A percentile compares a stretch with the other conserved stretches of the same genome.
Evolutionary conservation across 2,329 filamentous ascomycete genomes (phyloP).

Genomic region (Cylindrodendrum hubeiense): DNA sequence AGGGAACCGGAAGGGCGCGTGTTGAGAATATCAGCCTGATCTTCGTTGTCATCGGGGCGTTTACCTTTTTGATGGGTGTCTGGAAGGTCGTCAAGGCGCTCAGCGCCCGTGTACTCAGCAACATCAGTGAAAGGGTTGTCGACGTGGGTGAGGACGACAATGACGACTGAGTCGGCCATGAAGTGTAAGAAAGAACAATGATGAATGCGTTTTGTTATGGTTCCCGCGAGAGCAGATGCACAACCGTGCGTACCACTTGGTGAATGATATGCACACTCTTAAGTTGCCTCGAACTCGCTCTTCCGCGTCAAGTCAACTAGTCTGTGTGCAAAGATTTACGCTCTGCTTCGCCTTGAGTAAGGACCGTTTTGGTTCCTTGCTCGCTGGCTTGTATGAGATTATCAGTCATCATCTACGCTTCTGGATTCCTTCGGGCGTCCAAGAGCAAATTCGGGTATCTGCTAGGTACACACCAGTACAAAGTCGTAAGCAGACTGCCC

Average conservation of each 20-base stretch:
- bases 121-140: slow-evolving; percentile 82
- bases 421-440: slow-evolving; percentile 46
- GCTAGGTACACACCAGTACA: slow-evolving; percentile 50
- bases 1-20: slow-evolving; percentile 79
- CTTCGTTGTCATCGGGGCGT: slow-evolving; percentile 82
- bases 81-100: slow-evolving; percentile 85
- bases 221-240: neutral
- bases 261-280: slow-evolving; percentile 83
- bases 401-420: slow-evolving; percentile 44
- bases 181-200: slow-evolving; percentile 52
- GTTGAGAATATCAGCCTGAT: slow-evolving; percentile 84
- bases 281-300: slow-evolving; percentile 87
- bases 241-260: slow-evolving; percentile 11
- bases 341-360: slow-evolving; percentile 57
- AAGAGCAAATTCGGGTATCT: slow-evolving; percentile 49
- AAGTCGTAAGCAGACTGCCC: slow-evolving; percentile 43
- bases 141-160: slow-evolving; percentile 78
- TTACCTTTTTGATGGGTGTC: slow-evolving; percentile 84
- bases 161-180: slow-evolving; percentile 54
- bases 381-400: slow-evolving; percentile 47
- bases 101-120: slow-evolving; percentile 79
- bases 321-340: slow-evolving; percentile 91
- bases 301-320: slow-evolving; percentile 92
- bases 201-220: slow-evolving; percentile 26
- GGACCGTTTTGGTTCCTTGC: slow-evolving; percentile 64